These are phyloP conservation scores for Sclerotinia glacialis DNA, from an alignment of 2,329 filamentous ascomycete species.

Conservation along the genomic window DNA sequence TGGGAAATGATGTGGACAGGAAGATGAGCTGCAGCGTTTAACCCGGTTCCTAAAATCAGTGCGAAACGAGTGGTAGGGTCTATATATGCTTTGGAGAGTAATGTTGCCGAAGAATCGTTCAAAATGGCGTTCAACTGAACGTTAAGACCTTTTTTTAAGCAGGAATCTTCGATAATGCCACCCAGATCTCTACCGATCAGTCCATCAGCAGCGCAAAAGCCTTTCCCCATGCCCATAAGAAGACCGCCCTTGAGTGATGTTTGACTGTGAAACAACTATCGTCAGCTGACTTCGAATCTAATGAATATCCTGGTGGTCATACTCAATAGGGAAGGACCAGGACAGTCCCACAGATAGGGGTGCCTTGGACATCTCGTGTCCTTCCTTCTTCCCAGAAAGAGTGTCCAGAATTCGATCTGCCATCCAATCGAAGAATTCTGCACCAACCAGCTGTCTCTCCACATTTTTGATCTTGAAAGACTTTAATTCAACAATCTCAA, in stretches of 20 bases:
- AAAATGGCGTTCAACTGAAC: slow-evolving; percentile 60
- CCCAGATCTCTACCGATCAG: slow-evolving; percentile 60
- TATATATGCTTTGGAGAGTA: slow-evolving; percentile 60
- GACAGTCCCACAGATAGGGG: slow-evolving; percentile 59
- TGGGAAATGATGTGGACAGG: slow-evolving; percentile 55
- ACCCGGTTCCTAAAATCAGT: slow-evolving; percentile 65
- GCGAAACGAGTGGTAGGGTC: slow-evolving; percentile 59
- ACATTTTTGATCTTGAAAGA: slow-evolving; percentile 55
- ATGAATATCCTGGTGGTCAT: slow-evolving; percentile 38
- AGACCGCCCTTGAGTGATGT: slow-evolving; percentile 59
- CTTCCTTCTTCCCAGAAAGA: slow-evolving; percentile 46
- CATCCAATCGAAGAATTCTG: slow-evolving; percentile 67
- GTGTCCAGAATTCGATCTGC: slow-evolving; percentile 58
- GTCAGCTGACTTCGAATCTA: slow-evolving; percentile 34
- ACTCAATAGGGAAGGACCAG: slow-evolving; percentile 71
- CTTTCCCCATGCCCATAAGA: slow-evolving; percentile 63
- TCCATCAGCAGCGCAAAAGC: slow-evolving; percentile 57
- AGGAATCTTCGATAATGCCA: slow-evolving; percentile 55
- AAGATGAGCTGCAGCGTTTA: slow-evolving; percentile 64
- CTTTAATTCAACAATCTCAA: slow-evolving; percentile 53
- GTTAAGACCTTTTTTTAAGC: slow-evolving; percentile 46
- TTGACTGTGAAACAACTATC: slow-evolving; percentile 49
- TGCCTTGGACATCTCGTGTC: slow-evolving; percentile 38
- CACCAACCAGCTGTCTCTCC: slow-evolving; percentile 56
- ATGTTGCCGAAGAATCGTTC: slow-evolving; percentile 65